Evolutionary conservation across 2,329 filamentous ascomycete genomes (phyloP).

Genomic region (Ceratocystis lukuohia): DNA sequence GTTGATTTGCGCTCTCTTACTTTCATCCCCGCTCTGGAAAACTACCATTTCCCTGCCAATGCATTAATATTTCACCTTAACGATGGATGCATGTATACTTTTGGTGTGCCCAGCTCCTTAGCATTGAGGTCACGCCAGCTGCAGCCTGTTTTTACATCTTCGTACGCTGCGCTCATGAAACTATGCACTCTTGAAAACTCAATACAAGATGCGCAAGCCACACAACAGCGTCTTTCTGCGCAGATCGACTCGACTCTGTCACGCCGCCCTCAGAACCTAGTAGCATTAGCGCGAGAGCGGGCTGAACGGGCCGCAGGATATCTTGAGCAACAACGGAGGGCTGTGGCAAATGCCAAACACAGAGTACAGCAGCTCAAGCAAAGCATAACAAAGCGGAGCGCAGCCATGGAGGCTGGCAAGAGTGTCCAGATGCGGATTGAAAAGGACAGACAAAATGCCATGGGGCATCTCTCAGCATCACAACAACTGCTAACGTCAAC

Average conservation of each 20-base stretch:
- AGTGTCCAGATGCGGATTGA: slow-evolving; percentile 44
- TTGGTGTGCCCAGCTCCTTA: slow-evolving; percentile 31
- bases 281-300: slow-evolving; percentile 38
- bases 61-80: slow-evolving; percentile 72
- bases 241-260: slow-evolving; percentile 57
- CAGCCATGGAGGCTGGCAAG: slow-evolving; percentile 53
- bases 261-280: slow-evolving; percentile 30
- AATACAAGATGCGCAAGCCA: slow-evolving; percentile 76
- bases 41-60: slow-evolving; percentile 65
- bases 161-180: slow-evolving; percentile 78
- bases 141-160: slow-evolving; percentile 49
- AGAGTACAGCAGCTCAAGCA: slow-evolving; percentile 53
- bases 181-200: slow-evolving; percentile 80
- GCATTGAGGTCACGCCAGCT: slow-evolving; percentile 38
- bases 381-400: slow-evolving; percentile 51
- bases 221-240: slow-evolving; percentile 56
- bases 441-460: slow-evolving; percentile 48
- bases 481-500: slow-evolving; percentile 42
- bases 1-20: slow-evolving; percentile 61
- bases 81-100: slow-evolving; percentile 70
- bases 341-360: slow-evolving; percentile 46
- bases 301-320: slow-evolving; percentile 37
- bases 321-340: slow-evolving; percentile 50
- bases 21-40: slow-evolving; percentile 59
- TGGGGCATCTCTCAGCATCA: slow-evolving; percentile 44